A percentile compares a stretch with the other conserved stretches of the same genome.
phyloP scores from a whole-genome alignment of 2,329 filamentous ascomycete genomes.

The Pleomassaria siparia region DNA sequence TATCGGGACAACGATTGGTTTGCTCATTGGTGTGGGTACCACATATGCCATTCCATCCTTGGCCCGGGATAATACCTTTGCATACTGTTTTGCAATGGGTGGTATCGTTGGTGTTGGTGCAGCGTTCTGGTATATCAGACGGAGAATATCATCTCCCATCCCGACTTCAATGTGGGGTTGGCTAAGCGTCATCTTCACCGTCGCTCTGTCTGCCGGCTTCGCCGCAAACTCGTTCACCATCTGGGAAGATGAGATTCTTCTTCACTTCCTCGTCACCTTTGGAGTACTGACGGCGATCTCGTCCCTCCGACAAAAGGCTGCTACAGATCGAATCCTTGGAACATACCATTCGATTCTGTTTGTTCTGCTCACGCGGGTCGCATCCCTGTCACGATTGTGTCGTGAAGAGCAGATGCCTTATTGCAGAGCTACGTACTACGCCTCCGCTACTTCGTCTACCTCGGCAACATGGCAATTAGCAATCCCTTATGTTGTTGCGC shows the following conservation, averaged over 20 bases:
- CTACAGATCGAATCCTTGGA: constrained; percentile 71
- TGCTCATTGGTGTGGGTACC: constrained; percentile 43
- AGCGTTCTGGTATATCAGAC: constrained; percentile 45
- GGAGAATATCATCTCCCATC: constrained; percentile 55
- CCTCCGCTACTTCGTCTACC: constrained; percentile 86
- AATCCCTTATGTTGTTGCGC: constrained; percentile 74
- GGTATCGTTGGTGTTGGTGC: constrained; percentile 44
- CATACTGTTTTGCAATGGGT: constrained; percentile 45
- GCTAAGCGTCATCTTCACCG: constrained; percentile 75
- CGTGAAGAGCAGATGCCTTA: constrained; percentile 98
- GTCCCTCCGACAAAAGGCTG: constrained; percentile 70
- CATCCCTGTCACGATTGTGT: constrained; percentile 88
- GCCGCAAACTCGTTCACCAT: constrained; percentile 98
- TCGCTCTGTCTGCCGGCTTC: constrained; percentile 90
- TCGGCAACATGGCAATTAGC: constrained; percentile 86
- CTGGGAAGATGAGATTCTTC: constrained; percentile 93
- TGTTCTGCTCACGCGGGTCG: constrained; percentile 72
- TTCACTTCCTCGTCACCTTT: constrained; percentile 90
- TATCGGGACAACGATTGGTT: constrained; percentile 52
- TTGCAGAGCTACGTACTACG: constrained; percentile 94
- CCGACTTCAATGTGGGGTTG: constrained; percentile 87
- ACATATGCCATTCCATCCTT: constrained; percentile 47
- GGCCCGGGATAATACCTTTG: constrained; percentile 43
- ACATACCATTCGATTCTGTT: constrained; percentile 86
- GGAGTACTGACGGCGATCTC: constrained; percentile 73